A percentile compares a stretch with the other conserved stretches of the same genome.
Evolutionary conservation across 2,329 filamentous ascomycete genomes (phyloP).

Genomic region (Aulographum hederae): DNA sequence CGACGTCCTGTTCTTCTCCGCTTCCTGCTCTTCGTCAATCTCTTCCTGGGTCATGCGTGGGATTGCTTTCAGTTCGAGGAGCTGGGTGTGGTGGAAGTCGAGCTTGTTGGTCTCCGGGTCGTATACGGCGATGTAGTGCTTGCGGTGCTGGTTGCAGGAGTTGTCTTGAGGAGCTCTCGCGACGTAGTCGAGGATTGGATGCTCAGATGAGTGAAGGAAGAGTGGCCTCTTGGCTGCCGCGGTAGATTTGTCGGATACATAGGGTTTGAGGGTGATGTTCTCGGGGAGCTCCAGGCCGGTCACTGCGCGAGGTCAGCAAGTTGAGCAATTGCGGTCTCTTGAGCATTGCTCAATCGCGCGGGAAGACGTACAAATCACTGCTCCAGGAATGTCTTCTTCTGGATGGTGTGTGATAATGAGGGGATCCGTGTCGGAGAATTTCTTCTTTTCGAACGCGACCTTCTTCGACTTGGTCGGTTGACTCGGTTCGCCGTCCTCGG

Average conservation of each 20-base stretch:
- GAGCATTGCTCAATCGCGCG: too few relatives aligned
- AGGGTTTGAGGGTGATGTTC: constrained; percentile 29
- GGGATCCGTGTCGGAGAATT: neutral
- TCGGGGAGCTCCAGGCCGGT: too few relatives aligned
- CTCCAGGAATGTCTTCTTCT: constrained; percentile 27
- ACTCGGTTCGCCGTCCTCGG: neutral
- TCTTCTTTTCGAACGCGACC: constrained; percentile 23
- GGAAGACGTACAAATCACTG: constrained; percentile 27
- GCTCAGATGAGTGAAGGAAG: constrained; percentile 41
- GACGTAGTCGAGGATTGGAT: constrained; percentile 40
- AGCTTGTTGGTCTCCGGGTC: constrained; percentile 34
- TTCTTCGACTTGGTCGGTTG: constrained; percentile 16
- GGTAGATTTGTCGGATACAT: constrained; percentile 17
- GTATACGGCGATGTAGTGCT: constrained; percentile 43
- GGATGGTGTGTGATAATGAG: neutral
- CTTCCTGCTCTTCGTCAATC: constrained; percentile 12
- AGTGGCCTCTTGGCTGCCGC: constrained; percentile 13
- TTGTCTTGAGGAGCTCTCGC: constrained; percentile 30
- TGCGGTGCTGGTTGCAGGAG: constrained; percentile 29
- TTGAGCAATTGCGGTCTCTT: constrained; percentile 23
- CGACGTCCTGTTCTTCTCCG: constrained; percentile 21
- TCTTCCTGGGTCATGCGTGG: constrained; percentile 23
- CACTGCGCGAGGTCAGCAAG: too few relatives aligned
- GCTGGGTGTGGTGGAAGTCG: constrained; percentile 34
- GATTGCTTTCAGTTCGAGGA: constrained; percentile 34